A percentile compares a stretch with the other conserved stretches of the same genome.
These are phyloP conservation scores for Plasmodium sp. DNA, from an alignment of 169 alveolate genomes.

Conservation along the genomic window DNA sequence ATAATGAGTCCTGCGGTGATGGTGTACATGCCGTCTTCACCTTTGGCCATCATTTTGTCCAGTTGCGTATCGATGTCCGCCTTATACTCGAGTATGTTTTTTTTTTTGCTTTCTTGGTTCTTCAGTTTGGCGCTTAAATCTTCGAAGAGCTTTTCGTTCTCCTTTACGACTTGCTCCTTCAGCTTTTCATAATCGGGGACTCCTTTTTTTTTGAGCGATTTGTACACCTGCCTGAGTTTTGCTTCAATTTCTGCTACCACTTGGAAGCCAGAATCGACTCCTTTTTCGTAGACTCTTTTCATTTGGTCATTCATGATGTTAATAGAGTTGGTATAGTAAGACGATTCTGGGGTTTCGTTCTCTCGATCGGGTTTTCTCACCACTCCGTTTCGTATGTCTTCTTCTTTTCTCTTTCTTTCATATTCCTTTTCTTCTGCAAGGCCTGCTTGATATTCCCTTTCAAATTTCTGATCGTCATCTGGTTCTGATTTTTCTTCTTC, in stretches of 20 bases:
- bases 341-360: constrained; percentile 12
- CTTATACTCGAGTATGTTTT: constrained; percentile 7
- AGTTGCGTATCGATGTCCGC: not conserved
- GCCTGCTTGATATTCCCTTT: constrained; percentile 4
- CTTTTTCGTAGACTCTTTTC: not conserved
- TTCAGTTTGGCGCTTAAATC: not conserved
- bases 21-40: constrained; percentile 3
- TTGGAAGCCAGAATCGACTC: not conserved
- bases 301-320: not conserved
- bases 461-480: constrained; percentile 13
- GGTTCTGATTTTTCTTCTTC: constrained; percentile 20
- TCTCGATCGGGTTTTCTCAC: not conserved
- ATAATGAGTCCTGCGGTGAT: not conserved
- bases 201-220: not conserved
- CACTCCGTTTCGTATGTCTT: not conserved
- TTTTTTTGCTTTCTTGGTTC: constrained; percentile 13
- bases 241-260: not conserved
- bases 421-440: not conserved
- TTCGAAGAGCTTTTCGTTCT: not conserved
- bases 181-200: constrained; percentile 17
- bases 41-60: not conserved
- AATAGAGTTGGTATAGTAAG: not conserved
- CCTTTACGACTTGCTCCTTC: not conserved
- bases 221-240: not conserved
- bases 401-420: not conserved